Percentiles rank a stretch among this genome's conserved stretches.
Conservation (phyloP, 768 basidiomycete genomes). For the Amanita polypyramis region DNA sequence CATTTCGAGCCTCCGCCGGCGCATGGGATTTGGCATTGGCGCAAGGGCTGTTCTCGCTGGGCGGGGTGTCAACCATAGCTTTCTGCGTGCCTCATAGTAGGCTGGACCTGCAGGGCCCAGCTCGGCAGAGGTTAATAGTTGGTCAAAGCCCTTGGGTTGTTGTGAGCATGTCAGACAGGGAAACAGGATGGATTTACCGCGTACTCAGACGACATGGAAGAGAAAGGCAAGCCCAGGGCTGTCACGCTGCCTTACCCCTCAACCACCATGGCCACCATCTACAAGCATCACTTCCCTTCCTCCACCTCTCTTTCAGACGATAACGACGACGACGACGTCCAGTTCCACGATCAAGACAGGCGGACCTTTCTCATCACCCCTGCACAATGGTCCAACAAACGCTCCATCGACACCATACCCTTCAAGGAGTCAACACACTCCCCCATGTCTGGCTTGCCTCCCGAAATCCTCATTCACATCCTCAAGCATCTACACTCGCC, state of each 20-base stretch:
- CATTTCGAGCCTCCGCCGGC: constrained; percentile 39
- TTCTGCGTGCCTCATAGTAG: constrained; percentile 51
- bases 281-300: constrained; percentile 56
- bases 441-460: constrained; percentile 64
- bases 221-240: constrained; percentile 9
- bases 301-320: constrained; percentile 73
- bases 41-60: constrained; percentile 12
- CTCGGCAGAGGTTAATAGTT: constrained; percentile 23
- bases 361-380: constrained; percentile 39
- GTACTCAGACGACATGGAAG: constrained; percentile 6
- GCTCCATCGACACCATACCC: constrained; percentile 12
- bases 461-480: constrained; percentile 89
- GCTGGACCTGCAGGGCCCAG: constrained; percentile 57
- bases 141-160: constrained; percentile 25
- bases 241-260: constrained; percentile 12
- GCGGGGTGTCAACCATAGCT: constrained; percentile 43
- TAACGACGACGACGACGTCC: constrained; percentile 49
- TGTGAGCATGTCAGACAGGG: background rate
- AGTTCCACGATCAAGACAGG: constrained; percentile 35
- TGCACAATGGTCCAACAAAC: constrained; percentile 54
- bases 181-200: background rate
- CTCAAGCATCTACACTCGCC: constrained; percentile 72
- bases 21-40: constrained; percentile 19
- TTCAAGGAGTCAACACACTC: constrained; percentile 27
- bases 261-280: constrained; percentile 29